Percentiles rank a stretch among this genome's conserved stretches.
These are phyloP conservation scores for Zygotorulaspora chibaensis DNA, from an alignment of 805 yeast genomes.

Conservation along the genomic window DNA sequence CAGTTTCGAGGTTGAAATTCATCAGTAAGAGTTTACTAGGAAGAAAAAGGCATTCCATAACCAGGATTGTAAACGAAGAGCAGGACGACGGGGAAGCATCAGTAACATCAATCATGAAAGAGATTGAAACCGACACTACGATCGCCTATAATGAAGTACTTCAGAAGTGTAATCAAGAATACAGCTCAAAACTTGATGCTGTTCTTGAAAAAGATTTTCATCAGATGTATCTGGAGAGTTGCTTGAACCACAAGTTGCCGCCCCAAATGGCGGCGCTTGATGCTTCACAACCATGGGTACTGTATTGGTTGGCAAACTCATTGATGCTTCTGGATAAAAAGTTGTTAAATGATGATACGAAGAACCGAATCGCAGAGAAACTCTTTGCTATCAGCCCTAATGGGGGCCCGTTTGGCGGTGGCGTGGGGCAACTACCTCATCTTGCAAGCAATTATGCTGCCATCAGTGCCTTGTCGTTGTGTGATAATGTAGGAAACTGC, in stretches of 20 bases:
- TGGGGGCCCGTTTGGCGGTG: conserved; percentile 82
- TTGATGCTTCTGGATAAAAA: conserved; percentile 39
- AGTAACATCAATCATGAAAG: conserved; percentile 19
- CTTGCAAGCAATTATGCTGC: conserved; percentile 82
- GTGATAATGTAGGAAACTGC: conserved; percentile 40
- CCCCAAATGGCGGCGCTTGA: conserved; percentile 54
- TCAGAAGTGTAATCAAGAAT: conserved; percentile 16
- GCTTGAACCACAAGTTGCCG: conserved; percentile 46
- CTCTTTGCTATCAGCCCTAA: conserved; percentile 29
- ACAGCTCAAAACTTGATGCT: conserved; percentile 1
- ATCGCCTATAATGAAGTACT: conserved; percentile 25
- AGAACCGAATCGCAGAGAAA: conserved; percentile 30
- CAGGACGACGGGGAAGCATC: conserved; percentile 13
- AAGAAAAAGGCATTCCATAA: conserved; percentile 19
- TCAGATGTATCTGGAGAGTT: conserved; percentile 39
- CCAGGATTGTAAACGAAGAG: conserved; percentile 9
- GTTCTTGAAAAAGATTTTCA: conserved; percentile 37
- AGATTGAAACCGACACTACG: conserved; percentile 31
- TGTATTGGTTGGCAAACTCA: conserved; percentile 77
- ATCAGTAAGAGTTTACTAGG: conserved; percentile 22
- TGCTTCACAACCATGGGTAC: conserved; percentile 89
- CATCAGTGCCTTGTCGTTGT: conserved; percentile 52
- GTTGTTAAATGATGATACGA: conserved; percentile 25
- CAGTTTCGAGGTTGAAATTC: conserved; percentile 9
- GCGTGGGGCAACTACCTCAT: conserved; percentile 76